These are phyloP conservation scores for Candida sanyiensis DNA, from an alignment of 805 yeast genomes.

Conservation along the genomic window DNA sequence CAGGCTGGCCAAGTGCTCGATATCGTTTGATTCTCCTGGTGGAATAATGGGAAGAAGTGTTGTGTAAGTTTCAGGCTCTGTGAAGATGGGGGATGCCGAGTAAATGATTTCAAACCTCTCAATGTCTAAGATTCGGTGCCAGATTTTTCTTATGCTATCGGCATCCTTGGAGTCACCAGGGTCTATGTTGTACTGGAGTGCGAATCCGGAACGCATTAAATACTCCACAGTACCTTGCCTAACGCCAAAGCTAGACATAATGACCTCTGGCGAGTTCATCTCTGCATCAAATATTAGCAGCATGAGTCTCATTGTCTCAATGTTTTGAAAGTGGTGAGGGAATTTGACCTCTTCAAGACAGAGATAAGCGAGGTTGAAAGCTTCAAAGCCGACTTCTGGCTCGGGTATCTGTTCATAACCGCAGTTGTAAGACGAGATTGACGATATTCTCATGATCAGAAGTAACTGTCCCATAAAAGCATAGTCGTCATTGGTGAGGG, in stretches of 20 bases:
- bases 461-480: constrained; percentile 16
- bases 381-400: constrained; percentile 7
- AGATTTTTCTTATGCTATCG: constrained; percentile 6
- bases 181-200: constrained; percentile 8
- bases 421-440: constrained; percentile 17
- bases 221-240: constrained; percentile 5
- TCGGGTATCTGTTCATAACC: constrained; percentile 10
- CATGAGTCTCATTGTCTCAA: constrained; percentile 9
- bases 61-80: constrained; percentile 6
- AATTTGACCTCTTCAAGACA: constrained; percentile 10
- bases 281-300: constrained; percentile 4
- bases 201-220: constrained; percentile 3
- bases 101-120: constrained; percentile 8
- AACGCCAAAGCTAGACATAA: constrained; percentile 2
- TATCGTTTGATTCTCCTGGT: neutral
- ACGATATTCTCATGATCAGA: constrained; percentile 15
- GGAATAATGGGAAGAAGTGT: constrained; percentile 1
- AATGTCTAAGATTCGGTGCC: constrained; percentile 10
- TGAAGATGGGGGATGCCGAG: constrained; percentile 6
- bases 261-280: constrained; percentile 4
- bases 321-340: constrained; percentile 6
- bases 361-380: constrained; percentile 7
- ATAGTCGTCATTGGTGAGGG: constrained; percentile 6
- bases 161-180: constrained; percentile 3
- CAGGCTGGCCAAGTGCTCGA: neutral